Conservation (phyloP, 1,284 basidiomycete genomes). For the Puccinia novopanici region DNA sequence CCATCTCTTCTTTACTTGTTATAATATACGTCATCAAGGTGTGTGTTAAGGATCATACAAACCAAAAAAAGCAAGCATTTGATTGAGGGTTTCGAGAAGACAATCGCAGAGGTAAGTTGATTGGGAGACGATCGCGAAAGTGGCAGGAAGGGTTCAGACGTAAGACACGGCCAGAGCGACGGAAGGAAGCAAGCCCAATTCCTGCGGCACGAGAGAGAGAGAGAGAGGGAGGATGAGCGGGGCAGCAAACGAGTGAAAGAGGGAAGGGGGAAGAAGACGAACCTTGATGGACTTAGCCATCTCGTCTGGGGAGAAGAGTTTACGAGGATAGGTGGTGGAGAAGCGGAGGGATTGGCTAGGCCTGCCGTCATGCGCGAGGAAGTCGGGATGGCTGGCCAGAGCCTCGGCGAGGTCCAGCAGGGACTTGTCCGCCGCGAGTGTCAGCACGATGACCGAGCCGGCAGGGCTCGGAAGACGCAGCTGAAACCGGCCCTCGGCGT, state of each 20-base stretch:
- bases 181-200: slow-evolving; percentile 35
- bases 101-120: no score
- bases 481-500: slow-evolving; percentile 28
- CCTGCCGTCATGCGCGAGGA: not conserved
- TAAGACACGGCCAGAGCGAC: slow-evolving; percentile 32
- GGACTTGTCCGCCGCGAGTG: slow-evolving; percentile 10
- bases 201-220: not conserved
- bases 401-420: slow-evolving; percentile 12
- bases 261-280: not conserved
- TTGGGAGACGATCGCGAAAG: no score
- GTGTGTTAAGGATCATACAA: no score
- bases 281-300: slow-evolving; percentile 41
- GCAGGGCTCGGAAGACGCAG: slow-evolving; percentile 8
- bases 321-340: slow-evolving; percentile 35
- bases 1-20: no score
- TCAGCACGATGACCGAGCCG: not conserved
- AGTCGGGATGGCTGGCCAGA: slow-evolving; percentile 21
- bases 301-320: slow-evolving; percentile 14
- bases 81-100: no score
- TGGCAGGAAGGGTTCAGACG: not conserved
- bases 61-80: no score
- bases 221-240: not conserved
- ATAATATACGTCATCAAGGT: no score
- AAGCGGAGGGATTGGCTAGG: not conserved
- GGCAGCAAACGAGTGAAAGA: not conserved